phyloP scores from a whole-genome alignment of 1,139 yeast genomes.

The Sugiyamaella neomexicana region DNA sequence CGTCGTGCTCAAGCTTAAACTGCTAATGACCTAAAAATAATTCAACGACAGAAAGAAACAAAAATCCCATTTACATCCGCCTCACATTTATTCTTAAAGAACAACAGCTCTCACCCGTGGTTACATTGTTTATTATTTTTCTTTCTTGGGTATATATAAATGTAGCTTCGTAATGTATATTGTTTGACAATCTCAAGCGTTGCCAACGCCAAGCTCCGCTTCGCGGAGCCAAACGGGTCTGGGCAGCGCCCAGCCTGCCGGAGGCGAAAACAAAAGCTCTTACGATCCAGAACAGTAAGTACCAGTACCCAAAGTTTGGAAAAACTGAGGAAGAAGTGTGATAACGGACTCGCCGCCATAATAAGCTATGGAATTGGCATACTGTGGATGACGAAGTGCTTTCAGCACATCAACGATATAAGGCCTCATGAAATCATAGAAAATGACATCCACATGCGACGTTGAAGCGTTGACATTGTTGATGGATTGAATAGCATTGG shows the following conservation, averaged over 20 bases:
- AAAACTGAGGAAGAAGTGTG: slow-evolving; percentile 42
- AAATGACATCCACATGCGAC: slow-evolving; percentile 64
- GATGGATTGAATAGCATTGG: slow-evolving; percentile 69
- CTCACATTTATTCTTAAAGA: slow-evolving; percentile 13
- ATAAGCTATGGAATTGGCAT: slow-evolving; percentile 32
- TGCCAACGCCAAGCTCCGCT: too few species aligned
- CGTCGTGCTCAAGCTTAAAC: slow-evolving; percentile 46
- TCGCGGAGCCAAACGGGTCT: neutral
- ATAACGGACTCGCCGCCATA: slow-evolving; percentile 58
- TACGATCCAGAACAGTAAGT: neutral
- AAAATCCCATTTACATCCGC: slow-evolving; percentile 8
- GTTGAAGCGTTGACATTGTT: slow-evolving; percentile 36
- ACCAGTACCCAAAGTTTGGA: slow-evolving; percentile 19
- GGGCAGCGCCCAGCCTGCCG: slow-evolving; percentile 15
- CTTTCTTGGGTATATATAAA: slow-evolving; percentile 14
- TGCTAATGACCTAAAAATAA: slow-evolving; percentile 11
- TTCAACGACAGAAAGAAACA: slow-evolving; percentile 5
- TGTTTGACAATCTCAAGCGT: slow-evolving; percentile 13
- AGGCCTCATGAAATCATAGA: slow-evolving; percentile 70
- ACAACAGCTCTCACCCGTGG: slow-evolving; percentile 14
- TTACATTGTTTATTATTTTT: slow-evolving; percentile 17
- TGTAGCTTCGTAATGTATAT: slow-evolving; percentile 24
- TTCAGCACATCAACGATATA: slow-evolving; percentile 61
- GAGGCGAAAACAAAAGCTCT: neutral
- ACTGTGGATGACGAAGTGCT: slow-evolving; percentile 23